Percentiles rank a stretch among this genome's conserved stretches.
Evolutionary conservation across 2,329 filamentous ascomycete species (phyloP).

Genomic region (Diaporthe longicolla): DNA sequence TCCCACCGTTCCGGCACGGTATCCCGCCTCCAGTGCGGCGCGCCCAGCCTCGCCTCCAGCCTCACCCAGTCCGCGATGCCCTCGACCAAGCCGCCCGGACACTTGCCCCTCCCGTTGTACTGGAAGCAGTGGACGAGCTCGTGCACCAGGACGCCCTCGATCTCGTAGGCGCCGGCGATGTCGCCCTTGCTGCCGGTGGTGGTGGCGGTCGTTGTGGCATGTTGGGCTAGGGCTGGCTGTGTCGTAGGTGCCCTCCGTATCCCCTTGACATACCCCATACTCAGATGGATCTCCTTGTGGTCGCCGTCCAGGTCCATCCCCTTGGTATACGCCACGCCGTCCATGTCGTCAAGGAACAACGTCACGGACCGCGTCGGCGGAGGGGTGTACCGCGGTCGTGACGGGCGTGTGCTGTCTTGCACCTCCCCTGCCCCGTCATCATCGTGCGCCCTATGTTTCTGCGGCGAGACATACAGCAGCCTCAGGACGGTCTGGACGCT

Average conservation of each 20-base stretch:
- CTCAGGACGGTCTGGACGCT: slow-evolving; percentile 78
- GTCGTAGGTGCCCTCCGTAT: slow-evolving; percentile 52
- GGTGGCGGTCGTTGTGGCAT: too few relatives aligned
- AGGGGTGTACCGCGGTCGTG: slow-evolving; percentile 44
- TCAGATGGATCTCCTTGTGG: slow-evolving; percentile 69
- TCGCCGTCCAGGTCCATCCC: slow-evolving; percentile 41
- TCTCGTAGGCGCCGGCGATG: slow-evolving; percentile 65
- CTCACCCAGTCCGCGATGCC: slow-evolving; percentile 95
- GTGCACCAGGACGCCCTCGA: slow-evolving; percentile 87
- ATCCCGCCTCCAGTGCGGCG: slow-evolving; percentile 85
- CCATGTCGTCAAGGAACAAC: slow-evolving; percentile 82
- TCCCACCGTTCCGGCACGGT: slow-evolving; percentile 77
- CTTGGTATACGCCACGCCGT: slow-evolving; percentile 90
- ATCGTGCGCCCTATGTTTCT: slow-evolving; percentile 54
- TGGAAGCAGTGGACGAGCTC: slow-evolving; percentile 98
- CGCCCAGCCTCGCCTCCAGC: slow-evolving; percentile 77
- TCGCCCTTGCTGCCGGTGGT: slow-evolving; percentile 53
- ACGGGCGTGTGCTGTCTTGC: not conserved
- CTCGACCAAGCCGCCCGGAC: slow-evolving; percentile 86
- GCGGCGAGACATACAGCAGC: slow-evolving; percentile 73
- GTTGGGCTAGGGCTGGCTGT: slow-evolving; percentile 44
- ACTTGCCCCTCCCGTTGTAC: slow-evolving; percentile 74
- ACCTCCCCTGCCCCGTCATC: too few relatives aligned
- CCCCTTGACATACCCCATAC: slow-evolving; percentile 77
- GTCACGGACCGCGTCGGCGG: slow-evolving; percentile 88